Conservation (phyloP, 179 eudicot genomes). For the Sideroxylon spinosum region DNA sequence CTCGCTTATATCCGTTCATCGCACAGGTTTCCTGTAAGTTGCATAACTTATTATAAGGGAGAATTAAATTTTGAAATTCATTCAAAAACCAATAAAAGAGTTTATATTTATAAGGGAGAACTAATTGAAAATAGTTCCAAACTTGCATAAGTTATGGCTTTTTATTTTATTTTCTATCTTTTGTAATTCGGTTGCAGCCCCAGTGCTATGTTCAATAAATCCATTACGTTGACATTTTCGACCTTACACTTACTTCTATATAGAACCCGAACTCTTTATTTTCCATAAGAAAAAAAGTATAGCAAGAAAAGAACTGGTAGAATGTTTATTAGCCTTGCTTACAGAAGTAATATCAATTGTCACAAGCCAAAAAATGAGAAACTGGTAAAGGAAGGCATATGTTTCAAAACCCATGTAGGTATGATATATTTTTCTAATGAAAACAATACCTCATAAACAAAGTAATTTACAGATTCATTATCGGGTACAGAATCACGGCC, state of each 20-base stretch:
- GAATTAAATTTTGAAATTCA: not conserved
- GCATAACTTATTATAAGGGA: not conserved
- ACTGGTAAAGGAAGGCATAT: not conserved
- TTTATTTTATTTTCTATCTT: too few species aligned
- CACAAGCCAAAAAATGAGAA: not conserved
- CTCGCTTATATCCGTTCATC: not conserved
- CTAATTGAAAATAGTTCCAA: too few species aligned
- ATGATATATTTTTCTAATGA: not conserved
- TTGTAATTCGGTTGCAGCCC: too few species aligned
- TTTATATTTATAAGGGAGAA: too few species aligned
- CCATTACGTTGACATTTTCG: not conserved
- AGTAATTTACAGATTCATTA: conserved; percentile 51
- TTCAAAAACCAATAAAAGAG: not conserved
- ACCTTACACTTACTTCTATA: not conserved
- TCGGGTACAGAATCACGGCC: conserved; percentile 66
- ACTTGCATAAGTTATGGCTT: too few species aligned
- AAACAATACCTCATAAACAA: conserved; percentile 47
- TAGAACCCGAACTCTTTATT: not conserved
- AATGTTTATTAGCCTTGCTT: not conserved
- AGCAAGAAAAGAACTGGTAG: not conserved
- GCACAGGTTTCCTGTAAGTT: not conserved
- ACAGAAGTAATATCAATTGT: not conserved
- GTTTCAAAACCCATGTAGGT: not conserved
- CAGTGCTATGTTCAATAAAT: too few species aligned
- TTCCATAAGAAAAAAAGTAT: too few species aligned